These are phyloP conservation scores for Fusarium pseudocircinatum DNA, from an alignment of 2,329 filamentous ascomycete species.

Conservation along the genomic window DNA sequence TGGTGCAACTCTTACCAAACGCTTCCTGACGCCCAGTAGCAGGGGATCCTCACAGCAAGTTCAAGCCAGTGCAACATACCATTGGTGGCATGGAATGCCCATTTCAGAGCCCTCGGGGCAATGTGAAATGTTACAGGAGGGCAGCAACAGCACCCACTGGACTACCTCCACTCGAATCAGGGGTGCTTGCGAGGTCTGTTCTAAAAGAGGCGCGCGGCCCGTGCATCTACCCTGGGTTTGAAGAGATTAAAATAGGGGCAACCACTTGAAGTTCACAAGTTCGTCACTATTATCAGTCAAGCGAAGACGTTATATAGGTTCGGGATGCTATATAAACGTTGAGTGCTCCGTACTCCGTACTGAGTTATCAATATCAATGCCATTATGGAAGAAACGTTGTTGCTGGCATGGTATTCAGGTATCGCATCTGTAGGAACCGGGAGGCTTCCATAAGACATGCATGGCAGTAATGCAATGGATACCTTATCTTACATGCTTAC, in stretches of 20 bases:
- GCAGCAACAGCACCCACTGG: not conserved
- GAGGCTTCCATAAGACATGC: conserved; percentile 4
- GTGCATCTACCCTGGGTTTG: conserved; percentile 17
- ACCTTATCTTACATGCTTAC: conserved; percentile 6
- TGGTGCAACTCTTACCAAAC: conserved; percentile 28
- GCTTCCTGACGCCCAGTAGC: conserved; percentile 34
- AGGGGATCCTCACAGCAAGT: conserved; percentile 21
- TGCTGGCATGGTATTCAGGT: not conserved
- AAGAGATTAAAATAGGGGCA: conserved; percentile 33
- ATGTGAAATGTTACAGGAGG: conserved; percentile 21
- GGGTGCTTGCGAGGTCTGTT: conserved; percentile 5
- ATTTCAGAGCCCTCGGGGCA: conserved; percentile 14
- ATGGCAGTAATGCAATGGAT: conserved; percentile 26
- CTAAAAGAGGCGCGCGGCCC: conserved; percentile 17
- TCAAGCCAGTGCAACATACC: conserved; percentile 21
- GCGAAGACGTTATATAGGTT: conserved; percentile 11
- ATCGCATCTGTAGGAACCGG: not conserved
- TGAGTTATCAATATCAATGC: not conserved
- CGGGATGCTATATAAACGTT: not conserved
- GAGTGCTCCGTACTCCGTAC: not conserved
- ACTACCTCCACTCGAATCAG: conserved; percentile 11
- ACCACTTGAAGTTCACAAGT: conserved; percentile 15
- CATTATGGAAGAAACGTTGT: not conserved
- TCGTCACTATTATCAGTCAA: conserved; percentile 17
- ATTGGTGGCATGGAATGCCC: conserved; percentile 39